Evolutionary conservation across 2,329 filamentous ascomycete species (phyloP), one percentile per base, ranked within the genome.

Genomic region (Aureobasidium sp.): DNA sequence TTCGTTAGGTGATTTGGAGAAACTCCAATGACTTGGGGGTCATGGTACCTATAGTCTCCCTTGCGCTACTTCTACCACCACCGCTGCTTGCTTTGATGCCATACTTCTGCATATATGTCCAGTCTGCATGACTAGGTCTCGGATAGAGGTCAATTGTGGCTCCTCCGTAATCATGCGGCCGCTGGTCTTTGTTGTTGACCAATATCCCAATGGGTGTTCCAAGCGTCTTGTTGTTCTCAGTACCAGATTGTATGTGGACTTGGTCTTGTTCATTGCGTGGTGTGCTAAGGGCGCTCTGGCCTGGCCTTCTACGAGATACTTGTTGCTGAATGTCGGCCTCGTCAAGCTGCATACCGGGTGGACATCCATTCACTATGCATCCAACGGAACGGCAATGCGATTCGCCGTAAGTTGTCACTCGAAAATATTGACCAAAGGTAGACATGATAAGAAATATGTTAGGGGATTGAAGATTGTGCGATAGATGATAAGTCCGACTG

Each of bases 41-140:
- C 1, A 20, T 20, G 20, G 20, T 20, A 20, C 20, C 20, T 72
- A 97, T 96, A 12, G 93, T 97, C 81, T 97, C 93, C 67, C 93
- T 82, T n/a, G 94, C 94, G 73, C 88, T 92, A 73, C 88, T 92
- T 65, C 94, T 84, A 61, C 94, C 93, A 69, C 94, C 93, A 63
- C 94, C 93, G 65, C 87, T 91, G 73, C 86, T 90, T 37, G 94
- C 91, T 80, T 95, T 95, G 68, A 95, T 86, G 62, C 93, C 93
- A 75, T 99, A 99, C 79, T 97, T 97, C 76, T 96, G 90, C 64
- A 96, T 82, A 78, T 97, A 97, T 64, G 94, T 97, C 85, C 89
- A 97, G 77, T 97, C 93, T 64, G 94, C 93, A 77, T 97, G 94
- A 73, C 87, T 91, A 37, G 93, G 94, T 57, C 94, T 84, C 5